Evolutionary conservation across 495 filamentous ascomycete genomes (phyloP).

Genomic region (Amphirosellinia nigrospora): DNA sequence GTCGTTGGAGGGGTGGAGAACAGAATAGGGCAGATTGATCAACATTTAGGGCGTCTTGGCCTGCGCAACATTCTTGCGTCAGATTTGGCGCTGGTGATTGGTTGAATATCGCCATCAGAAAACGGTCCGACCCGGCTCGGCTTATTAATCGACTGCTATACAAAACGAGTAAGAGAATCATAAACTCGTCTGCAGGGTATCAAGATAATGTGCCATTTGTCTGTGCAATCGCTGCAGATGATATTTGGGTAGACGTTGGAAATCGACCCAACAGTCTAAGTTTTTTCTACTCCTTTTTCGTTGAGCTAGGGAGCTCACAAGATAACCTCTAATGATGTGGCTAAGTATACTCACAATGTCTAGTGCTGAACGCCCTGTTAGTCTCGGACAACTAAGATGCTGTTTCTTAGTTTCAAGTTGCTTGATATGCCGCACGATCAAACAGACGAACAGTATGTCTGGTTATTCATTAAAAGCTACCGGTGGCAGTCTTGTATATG

Average conservation of each 20-base stretch:
- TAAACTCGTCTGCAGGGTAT: not conserved
- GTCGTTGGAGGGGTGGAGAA: not conserved
- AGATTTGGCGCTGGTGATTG: slow-evolving; percentile 15
- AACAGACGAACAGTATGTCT: not conserved
- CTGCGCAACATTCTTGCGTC: slow-evolving; percentile 20
- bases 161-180: not conserved
- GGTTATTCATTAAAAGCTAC: not conserved
- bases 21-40: not conserved
- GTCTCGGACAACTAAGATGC: not conserved
- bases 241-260: not conserved
- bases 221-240: not conserved
- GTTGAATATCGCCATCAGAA: not conserved
- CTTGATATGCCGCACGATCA: not conserved
- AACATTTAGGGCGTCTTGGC: slow-evolving; percentile 5
- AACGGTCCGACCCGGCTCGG: slow-evolving; percentile 11
- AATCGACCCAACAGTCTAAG: not conserved
- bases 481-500: not conserved
- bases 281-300: too few species aligned
- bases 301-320: too few species aligned
- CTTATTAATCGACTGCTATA: not conserved
- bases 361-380: not conserved
- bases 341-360: not conserved
- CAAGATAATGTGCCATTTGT: not conserved
- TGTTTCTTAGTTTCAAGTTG: not conserved
- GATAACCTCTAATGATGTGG: not conserved